These are phyloP conservation scores for Thraustochytrium striatum DNA, from an alignment of 352 stramenopile species.

Conservation along the genomic window DNA sequence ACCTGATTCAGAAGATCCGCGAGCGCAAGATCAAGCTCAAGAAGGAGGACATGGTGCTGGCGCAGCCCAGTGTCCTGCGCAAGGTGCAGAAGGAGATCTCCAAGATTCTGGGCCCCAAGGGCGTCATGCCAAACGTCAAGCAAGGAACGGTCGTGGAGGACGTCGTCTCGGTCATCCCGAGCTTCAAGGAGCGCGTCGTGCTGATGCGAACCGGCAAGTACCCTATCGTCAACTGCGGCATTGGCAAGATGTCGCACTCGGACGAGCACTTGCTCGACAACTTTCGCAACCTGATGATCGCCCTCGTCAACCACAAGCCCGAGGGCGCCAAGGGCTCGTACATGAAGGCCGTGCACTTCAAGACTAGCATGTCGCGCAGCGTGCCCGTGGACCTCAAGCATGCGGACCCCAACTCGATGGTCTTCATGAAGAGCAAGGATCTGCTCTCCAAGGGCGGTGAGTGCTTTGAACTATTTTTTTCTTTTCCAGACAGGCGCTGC, in stretches of 20 bases:
- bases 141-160: slow-evolving; percentile 88
- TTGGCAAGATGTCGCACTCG: slow-evolving; percentile 79
- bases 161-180: slow-evolving; percentile 69
- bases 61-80: slow-evolving; percentile 84
- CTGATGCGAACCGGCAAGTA: slow-evolving; percentile 76
- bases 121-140: slow-evolving; percentile 97
- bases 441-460: no score
- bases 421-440: no score
- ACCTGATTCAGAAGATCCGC: slow-evolving; percentile 72
- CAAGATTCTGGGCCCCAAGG: slow-evolving; percentile 86
- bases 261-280: slow-evolving; percentile 83
- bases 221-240: slow-evolving; percentile 75
- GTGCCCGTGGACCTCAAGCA: no score
- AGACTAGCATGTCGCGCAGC: no score
- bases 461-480: no score
- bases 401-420: no score
- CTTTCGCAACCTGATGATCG: slow-evolving; percentile 82
- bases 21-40: slow-evolving; percentile 77
- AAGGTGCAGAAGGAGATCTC: slow-evolving; percentile 80
- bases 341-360: slow-evolving; percentile 69
- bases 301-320: slow-evolving; percentile 78
- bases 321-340: slow-evolving; percentile 87
- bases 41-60: slow-evolving; percentile 66
- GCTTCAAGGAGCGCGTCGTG: neutral
- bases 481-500: no score